Evolutionary conservation across 495 filamentous ascomycete genomes (phyloP).

Genomic region (Hypoxylon intermedium): DNA sequence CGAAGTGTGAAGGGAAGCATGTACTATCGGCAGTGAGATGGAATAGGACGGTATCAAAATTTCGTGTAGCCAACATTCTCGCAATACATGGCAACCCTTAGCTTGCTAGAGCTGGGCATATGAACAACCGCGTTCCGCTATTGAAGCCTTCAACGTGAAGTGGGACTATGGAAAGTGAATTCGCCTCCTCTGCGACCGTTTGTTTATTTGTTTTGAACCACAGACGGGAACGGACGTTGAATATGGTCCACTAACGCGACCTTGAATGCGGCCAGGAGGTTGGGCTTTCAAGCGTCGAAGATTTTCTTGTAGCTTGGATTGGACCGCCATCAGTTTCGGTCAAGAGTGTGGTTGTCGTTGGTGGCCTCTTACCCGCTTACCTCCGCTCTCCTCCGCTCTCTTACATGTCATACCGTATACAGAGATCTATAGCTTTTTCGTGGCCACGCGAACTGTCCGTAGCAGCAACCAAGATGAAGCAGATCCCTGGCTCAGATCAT

Average conservation of each 20-base stretch:
- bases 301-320: constrained; percentile 22
- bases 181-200: constrained; percentile 14
- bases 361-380: constrained; percentile 26
- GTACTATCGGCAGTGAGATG: constrained; percentile 4
- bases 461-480: constrained; percentile 29
- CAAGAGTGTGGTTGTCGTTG: constrained; percentile 35
- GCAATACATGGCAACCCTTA: constrained; percentile 31
- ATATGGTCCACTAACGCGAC: constrained; percentile 35
- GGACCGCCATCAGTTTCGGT: constrained; percentile 27
- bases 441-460: constrained; percentile 33
- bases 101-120: constrained; percentile 16
- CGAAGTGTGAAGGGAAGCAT: constrained; percentile 6
- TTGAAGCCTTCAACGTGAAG: neutral
- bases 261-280: constrained; percentile 39
- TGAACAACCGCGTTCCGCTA: neutral
- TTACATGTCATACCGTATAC: constrained; percentile 4
- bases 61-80: constrained; percentile 37
- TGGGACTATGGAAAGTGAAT: neutral
- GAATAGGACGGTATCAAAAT: constrained; percentile 27
- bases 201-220: constrained; percentile 34
- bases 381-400: constrained; percentile 16
- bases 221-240: constrained; percentile 31
- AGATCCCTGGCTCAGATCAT: constrained; percentile 25
- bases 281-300: constrained; percentile 35
- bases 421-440: constrained; percentile 16